Percentiles rank a stretch among this genome's conserved stretches.
These are phyloP conservation scores for Zea luxurians DNA, from an alignment of 176 grass and related monocot species.

Conservation along the genomic window DNA sequence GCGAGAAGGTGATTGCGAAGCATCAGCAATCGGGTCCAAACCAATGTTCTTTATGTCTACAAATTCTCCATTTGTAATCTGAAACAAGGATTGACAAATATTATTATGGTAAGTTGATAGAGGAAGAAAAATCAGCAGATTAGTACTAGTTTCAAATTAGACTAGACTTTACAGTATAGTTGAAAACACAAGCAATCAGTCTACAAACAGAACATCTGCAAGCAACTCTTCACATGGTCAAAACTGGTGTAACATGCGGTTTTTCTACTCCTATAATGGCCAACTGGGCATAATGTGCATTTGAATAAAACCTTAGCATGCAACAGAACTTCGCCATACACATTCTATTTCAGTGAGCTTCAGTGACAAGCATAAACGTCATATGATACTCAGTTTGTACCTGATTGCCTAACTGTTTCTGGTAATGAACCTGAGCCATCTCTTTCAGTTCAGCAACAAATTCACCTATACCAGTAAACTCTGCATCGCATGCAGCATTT, in stretches of 20 bases:
- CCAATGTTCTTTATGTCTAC: slow-evolving; percentile 58
- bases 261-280: not conserved
- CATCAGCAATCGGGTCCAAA: slow-evolving; percentile 31
- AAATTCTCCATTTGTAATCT: slow-evolving; percentile 59
- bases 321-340: not conserved
- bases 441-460: slow-evolving; percentile 90
- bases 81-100: slow-evolving; percentile 20
- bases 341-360: slow-evolving; percentile 1
- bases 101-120: not conserved
- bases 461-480: slow-evolving; percentile 70
- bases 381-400: slow-evolving; percentile 29
- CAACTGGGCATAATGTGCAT: not conserved
- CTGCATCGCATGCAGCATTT: slow-evolving; percentile 49
- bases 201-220: no score
- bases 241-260: not conserved
- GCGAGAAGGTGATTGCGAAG: slow-evolving; percentile 59
- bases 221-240: not conserved
- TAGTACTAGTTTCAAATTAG: not conserved
- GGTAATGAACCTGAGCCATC: slow-evolving; percentile 81
- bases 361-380: not conserved
- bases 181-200: not conserved
- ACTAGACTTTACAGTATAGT: not conserved
- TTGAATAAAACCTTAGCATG: not conserved
- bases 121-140: not conserved
- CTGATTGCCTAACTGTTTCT: slow-evolving; percentile 56